A percentile compares a stretch with the other conserved stretches of the same genome.
phyloP scores from a whole-genome alignment of 257 asterid genomes.

The Nicotiana sylvestris region DNA sequence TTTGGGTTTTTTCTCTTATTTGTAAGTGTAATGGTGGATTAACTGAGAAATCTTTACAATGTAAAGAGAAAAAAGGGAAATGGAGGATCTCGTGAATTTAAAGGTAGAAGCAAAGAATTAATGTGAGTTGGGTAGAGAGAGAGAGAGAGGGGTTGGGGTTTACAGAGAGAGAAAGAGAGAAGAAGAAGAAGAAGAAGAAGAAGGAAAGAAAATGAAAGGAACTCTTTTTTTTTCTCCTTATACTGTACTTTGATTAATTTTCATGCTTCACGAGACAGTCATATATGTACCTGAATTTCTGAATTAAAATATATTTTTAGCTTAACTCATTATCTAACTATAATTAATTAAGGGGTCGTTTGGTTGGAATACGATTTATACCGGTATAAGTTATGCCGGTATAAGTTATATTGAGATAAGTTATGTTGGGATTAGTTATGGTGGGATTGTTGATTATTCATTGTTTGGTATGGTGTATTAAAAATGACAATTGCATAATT shows the following conservation, averaged over 20 bases:
- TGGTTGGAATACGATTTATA: too few relatives aligned
- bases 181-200: neutral
- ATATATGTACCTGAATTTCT: neutral
- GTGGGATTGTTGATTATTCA: too few relatives aligned
- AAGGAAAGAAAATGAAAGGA: neutral
- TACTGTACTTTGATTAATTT: neutral
- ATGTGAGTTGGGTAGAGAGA: neutral
- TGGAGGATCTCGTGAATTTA: conserved; percentile 18
- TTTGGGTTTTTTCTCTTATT: neutral
- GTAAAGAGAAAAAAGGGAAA: too few relatives aligned
- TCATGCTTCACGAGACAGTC: neutral
- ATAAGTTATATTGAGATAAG: too few relatives aligned
- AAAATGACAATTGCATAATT: too few relatives aligned
- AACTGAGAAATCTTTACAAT: too few relatives aligned
- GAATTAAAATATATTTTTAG: too few relatives aligned
- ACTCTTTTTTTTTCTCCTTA: neutral
- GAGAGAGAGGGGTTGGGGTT: neutral
- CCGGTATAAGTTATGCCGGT: too few relatives aligned
- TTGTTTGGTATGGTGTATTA: too few relatives aligned
- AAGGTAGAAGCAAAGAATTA: conserved; percentile 16
- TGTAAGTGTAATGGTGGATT: too few relatives aligned
- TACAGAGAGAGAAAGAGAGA: neutral
- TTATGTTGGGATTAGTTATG: too few relatives aligned
- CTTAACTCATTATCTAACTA: neutral
- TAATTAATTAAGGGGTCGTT: too few relatives aligned